Evolutionary conservation across 768 basidiomycete genomes (phyloP).

Genomic region (Floccularia luteovirens): DNA sequence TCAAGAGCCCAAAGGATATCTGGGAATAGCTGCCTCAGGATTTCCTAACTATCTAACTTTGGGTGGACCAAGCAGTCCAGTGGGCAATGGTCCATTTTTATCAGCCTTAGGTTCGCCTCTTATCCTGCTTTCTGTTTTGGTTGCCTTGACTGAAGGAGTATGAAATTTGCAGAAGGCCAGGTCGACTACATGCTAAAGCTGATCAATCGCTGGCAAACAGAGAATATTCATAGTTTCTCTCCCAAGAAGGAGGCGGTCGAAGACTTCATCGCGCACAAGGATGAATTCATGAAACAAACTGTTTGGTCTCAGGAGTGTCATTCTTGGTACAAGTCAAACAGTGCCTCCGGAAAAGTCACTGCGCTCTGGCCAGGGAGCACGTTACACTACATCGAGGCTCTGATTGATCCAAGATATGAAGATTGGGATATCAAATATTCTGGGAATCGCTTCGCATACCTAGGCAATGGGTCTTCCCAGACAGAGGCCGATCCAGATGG

Average conservation of each 20-base stretch:
- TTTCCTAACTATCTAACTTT: slow-evolving; percentile 26
- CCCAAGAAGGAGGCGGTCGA: slow-evolving; percentile 24
- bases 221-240: slow-evolving; percentile 25
- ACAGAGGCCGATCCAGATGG: slow-evolving; percentile 21
- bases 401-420: slow-evolving; percentile 23
- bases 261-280: slow-evolving; percentile 22
- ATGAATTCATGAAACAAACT: slow-evolving; percentile 23
- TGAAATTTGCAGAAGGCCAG: slow-evolving; percentile 18
- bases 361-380: slow-evolving; percentile 28
- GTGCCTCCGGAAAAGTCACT: slow-evolving; percentile 17
- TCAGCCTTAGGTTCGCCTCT: slow-evolving; percentile 17
- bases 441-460: slow-evolving; percentile 24
- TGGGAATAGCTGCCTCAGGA: slow-evolving; percentile 20
- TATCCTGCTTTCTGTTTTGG: not conserved
- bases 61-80: slow-evolving; percentile 24
- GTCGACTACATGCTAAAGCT: slow-evolving; percentile 24
- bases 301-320: slow-evolving; percentile 22
- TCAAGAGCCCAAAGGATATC: slow-evolving; percentile 19
- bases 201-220: slow-evolving; percentile 24
- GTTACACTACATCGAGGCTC: slow-evolving; percentile 24
- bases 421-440: slow-evolving; percentile 25
- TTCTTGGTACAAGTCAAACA: slow-evolving; percentile 26
- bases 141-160: not conserved
- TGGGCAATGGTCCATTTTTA: slow-evolving; percentile 25
- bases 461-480: slow-evolving; percentile 26